phyloP scores from a whole-genome alignment of 305 asterid genomes.

The Striga hermonthica region DNA sequence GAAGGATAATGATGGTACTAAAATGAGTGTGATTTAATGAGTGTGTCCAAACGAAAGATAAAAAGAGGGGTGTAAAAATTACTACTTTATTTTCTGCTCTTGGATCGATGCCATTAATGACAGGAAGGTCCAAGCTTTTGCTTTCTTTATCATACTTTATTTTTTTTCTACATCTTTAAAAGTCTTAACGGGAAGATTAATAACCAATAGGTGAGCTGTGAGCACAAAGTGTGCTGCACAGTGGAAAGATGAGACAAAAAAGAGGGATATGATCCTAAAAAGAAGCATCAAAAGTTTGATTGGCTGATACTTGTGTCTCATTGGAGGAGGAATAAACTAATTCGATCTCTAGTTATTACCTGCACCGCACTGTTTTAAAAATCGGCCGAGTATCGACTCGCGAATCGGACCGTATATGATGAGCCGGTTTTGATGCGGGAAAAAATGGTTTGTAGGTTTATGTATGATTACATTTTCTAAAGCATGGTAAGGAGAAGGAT shows the following conservation, averaged over 20 bases:
- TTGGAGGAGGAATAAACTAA: too few species aligned
- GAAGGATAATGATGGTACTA: slow-evolving; percentile 32
- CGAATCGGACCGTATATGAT: too few species aligned
- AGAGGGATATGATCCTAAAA: not conserved
- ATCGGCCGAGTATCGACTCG: too few species aligned
- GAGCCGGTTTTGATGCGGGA: too few species aligned
- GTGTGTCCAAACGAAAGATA: slow-evolving; percentile 28
- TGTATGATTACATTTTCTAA: too few species aligned
- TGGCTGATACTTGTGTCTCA: too few species aligned
- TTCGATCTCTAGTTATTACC: too few species aligned
- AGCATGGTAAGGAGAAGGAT: too few species aligned
- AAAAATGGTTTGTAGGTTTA: too few species aligned
- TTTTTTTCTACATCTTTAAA: not conserved
- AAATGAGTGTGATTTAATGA: slow-evolving; percentile 32
- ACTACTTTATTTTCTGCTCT: slow-evolving; percentile 36
- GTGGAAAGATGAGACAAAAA: not conserved
- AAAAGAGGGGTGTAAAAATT: slow-evolving; percentile 30
- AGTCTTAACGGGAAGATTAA: slow-evolving; percentile 4
- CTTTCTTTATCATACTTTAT: not conserved
- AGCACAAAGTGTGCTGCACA: too few species aligned
- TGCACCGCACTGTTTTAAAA: too few species aligned
- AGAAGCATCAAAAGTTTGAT: slow-evolving; percentile 4
- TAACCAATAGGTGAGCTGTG: not conserved
- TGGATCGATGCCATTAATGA: slow-evolving; percentile 37
- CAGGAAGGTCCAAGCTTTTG: slow-evolving; percentile 28